Conservation (phyloP, 1,284 basidiomycete species). For the Coniophora puteana region DNA sequence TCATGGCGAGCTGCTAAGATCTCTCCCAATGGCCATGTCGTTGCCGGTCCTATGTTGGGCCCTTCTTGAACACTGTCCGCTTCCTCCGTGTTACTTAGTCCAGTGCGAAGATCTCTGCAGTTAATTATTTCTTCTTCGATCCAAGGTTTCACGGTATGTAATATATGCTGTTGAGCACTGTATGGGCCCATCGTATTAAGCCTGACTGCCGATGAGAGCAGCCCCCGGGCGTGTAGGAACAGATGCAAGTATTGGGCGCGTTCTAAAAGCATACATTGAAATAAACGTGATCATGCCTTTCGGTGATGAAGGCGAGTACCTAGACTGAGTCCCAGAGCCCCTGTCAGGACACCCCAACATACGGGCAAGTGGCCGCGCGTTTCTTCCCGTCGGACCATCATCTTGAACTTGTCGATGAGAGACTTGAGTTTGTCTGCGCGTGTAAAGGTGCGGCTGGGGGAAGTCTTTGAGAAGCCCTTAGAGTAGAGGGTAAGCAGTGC, state of each 20-base stretch:
- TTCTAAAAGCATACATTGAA: constrained; percentile 37
- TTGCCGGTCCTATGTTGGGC: constrained; percentile 62
- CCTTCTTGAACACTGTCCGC: constrained; percentile 9
- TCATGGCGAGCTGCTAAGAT: constrained; percentile 89
- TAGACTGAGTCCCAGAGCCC: constrained; percentile 69
- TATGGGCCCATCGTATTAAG: constrained; percentile 94
- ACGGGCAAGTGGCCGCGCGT: constrained; percentile 82
- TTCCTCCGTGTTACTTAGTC: constrained; percentile 19
- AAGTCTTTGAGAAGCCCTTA: constrained; percentile 34
- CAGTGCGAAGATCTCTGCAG: constrained; percentile 45
- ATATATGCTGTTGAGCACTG: constrained; percentile 82
- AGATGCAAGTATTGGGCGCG: constrained; percentile 82
- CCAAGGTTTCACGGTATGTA: constrained; percentile 66
- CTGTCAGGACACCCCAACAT: constrained; percentile 87
- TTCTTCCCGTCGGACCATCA: constrained; percentile 57
- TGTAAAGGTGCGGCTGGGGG: constrained; percentile 15
- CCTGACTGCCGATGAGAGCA: constrained; percentile 89
- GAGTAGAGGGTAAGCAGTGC: constrained; percentile 89
- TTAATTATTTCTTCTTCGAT: constrained; percentile 50
- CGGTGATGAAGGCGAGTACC: constrained; percentile 38
- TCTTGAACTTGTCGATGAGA: constrained; percentile 68
- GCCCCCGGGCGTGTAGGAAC: constrained; percentile 87
- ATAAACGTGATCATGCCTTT: constrained; percentile 2
- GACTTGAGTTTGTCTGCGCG: constrained; percentile 12
- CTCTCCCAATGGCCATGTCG: constrained; percentile 97